phyloP scores from a whole-genome alignment of 2,329 filamentous ascomycete genomes.

The Colletotrichum lindemuthianum region DNA sequence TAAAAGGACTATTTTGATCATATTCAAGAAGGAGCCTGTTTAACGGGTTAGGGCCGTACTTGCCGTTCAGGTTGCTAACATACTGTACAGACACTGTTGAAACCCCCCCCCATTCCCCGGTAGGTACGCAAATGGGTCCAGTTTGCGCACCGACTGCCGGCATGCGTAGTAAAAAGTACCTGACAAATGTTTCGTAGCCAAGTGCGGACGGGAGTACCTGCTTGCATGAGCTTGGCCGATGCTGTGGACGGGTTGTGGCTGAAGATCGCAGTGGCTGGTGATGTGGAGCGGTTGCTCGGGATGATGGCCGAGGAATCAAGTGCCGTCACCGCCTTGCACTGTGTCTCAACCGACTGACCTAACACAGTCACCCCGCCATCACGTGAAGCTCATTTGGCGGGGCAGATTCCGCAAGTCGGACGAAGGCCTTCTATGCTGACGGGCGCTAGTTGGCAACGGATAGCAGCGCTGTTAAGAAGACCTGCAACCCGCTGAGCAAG shows the following conservation, averaged over 20 bases:
- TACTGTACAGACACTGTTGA: no score
- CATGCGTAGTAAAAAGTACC: no score
- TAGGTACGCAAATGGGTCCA: no score
- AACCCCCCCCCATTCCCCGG: no score
- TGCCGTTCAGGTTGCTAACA: no score
- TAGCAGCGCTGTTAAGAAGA: slow-evolving; percentile 1
- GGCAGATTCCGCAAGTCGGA: slow-evolving; percentile 23
- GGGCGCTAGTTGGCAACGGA: slow-evolving; percentile 6
- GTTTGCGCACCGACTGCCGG: no score
- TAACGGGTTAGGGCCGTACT: no score
- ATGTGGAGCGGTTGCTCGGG: background rate
- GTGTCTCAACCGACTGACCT: background rate
- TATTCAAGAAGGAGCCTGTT: no score
- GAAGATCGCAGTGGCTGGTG: background rate
- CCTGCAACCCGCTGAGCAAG: no score
- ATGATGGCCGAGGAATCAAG: background rate
- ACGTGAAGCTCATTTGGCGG: slow-evolving; percentile 28
- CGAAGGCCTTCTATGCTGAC: slow-evolving; percentile 18
- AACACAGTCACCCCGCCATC: slow-evolving; percentile 34
- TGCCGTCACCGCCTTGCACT: slow-evolving; percentile 8
- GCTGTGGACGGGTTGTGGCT: background rate
- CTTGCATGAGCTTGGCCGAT: background rate
- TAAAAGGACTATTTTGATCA: no score
- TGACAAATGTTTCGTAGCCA: no score
- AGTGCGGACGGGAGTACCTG: background rate